phyloP scores from a whole-genome alignment of 257 asterid genomes.

The Forsythia suspensa region DNA sequence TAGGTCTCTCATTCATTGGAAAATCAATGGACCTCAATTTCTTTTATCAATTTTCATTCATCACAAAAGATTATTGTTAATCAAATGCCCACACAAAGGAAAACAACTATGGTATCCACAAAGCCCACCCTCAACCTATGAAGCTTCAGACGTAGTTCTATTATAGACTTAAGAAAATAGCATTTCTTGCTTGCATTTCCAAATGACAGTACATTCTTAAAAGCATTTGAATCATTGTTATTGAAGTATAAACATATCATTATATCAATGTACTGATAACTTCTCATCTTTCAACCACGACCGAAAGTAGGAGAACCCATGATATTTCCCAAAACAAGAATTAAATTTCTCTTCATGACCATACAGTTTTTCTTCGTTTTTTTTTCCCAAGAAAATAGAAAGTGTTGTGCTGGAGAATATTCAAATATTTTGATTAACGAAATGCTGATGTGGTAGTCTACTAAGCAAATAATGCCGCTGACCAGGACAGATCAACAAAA shows the following conservation, averaged over 20 bases:
- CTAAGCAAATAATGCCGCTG: not conserved
- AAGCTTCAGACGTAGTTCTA: not conserved
- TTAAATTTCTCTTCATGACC: not conserved
- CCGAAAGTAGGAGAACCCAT: not conserved
- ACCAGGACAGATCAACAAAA: not conserved
- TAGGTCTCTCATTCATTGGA: not conserved
- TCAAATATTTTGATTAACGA: not conserved
- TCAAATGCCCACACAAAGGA: not conserved
- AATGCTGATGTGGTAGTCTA: not conserved
- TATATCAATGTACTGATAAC: not conserved
- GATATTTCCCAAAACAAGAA: not conserved
- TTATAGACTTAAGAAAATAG: not conserved
- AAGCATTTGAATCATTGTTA: not conserved
- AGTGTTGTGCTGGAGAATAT: not conserved
- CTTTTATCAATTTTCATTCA: not conserved
- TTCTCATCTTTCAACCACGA: constrained; percentile 5
- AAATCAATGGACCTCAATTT: not conserved
- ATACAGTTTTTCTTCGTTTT: not conserved
- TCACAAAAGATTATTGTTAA: not conserved
- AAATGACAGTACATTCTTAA: constrained; percentile 8
- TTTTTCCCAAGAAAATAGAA: not conserved
- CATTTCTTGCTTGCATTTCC: constrained; percentile 7
- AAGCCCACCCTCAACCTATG: not conserved
- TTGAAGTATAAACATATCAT: not conserved
- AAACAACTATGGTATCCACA: constrained; percentile 1